Evolutionary conservation across 768 basidiomycete genomes (phyloP).

Genomic region (Termitomyces sp.): DNA sequence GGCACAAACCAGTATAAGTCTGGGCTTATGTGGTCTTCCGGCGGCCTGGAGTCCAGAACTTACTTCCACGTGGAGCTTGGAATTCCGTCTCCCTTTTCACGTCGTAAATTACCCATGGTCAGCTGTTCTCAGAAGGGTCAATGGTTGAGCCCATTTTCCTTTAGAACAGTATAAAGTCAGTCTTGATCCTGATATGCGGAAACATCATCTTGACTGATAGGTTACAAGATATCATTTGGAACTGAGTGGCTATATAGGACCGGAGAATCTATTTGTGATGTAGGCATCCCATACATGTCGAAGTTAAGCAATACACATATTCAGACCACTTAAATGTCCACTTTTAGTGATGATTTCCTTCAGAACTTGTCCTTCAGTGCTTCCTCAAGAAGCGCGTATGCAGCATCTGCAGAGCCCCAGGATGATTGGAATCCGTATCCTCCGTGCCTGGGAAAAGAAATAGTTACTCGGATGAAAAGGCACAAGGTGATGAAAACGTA

Average conservation of each 20-base stretch:
- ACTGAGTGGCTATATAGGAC: neutral
- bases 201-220: neutral
- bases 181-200: neutral
- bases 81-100: neutral
- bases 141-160: neutral
- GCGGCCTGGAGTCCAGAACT: neutral
- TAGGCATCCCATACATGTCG: neutral
- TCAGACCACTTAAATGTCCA: neutral
- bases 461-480: neutral
- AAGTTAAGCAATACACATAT: neutral
- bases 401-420: slow-evolving; percentile 58
- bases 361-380: slow-evolving; percentile 16
- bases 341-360: neutral
- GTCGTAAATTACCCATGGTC: neutral
- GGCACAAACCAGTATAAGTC: neutral
- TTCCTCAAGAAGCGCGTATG: slow-evolving; percentile 40
- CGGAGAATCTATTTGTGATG: neutral
- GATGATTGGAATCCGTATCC: slow-evolving; percentile 65
- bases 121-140: neutral
- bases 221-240: neutral
- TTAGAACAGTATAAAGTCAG: neutral
- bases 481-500: slow-evolving; percentile 22
- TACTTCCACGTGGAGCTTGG: neutral
- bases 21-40: neutral
- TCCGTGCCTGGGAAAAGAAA: slow-evolving; percentile 40